Evolutionary conservation across 2,329 filamentous ascomycete genomes (phyloP).

Genomic region (Blastomyces gilchristii): DNA sequence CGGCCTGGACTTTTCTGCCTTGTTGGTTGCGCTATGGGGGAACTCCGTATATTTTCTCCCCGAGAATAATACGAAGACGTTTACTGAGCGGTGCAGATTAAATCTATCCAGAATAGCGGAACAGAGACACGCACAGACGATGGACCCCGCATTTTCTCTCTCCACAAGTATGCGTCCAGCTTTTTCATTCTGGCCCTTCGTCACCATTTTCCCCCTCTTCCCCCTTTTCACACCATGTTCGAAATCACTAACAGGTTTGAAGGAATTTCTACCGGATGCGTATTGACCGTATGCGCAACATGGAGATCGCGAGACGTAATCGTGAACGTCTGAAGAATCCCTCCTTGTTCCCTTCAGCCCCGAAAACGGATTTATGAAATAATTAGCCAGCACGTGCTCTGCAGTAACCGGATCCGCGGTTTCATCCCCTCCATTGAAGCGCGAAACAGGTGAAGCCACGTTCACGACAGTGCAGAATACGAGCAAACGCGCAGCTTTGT

Average conservation of each 20-base stretch:
- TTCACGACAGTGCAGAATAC: background rate
- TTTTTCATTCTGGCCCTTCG: conserved; percentile 14
- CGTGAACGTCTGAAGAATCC: conserved; percentile 70
- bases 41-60: background rate
- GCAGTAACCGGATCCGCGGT: background rate
- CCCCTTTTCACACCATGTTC: background rate
- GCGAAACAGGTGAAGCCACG: background rate
- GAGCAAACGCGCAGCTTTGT: background rate
- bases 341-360: conserved; percentile 73
- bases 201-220: background rate
- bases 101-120: conserved; percentile 37
- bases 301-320: conserved; percentile 70
- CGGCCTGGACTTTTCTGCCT: conserved; percentile 3
- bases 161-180: conserved; percentile 55
- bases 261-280: conserved; percentile 83
- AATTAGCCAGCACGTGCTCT: background rate
- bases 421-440: no score
- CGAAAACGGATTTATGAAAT: conserved; percentile 44
- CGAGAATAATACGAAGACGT: background rate
- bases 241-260: conserved; percentile 10
- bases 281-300: conserved; percentile 64
- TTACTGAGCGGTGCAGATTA: conserved; percentile 27
- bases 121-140: conserved; percentile 36
- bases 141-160: conserved; percentile 67
- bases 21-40: conserved; percentile 16